A percentile compares a stretch with the other conserved stretches of the same genome.
Conservation (phyloP, 371 early-diverging fungal species). For the Blastocladiella emersonii region DNA sequence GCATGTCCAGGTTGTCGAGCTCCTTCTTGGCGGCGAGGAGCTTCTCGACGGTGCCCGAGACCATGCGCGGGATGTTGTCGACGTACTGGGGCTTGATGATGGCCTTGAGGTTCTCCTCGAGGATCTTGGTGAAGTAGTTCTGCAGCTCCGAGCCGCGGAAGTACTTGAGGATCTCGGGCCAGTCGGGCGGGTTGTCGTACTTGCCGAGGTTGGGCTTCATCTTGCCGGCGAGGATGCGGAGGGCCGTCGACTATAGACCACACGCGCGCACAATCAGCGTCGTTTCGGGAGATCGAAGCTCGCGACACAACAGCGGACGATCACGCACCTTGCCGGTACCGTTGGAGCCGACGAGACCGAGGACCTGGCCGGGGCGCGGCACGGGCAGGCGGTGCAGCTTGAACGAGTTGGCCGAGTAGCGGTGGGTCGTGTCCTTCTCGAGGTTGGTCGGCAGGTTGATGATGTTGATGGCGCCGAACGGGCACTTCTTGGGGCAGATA, state of each 20-base stretch:
- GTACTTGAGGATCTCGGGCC: conserved; percentile 91
- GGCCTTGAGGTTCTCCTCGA: conserved; percentile 90
- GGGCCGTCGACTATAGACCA: conserved; percentile 92
- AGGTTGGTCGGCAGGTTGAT: conserved; percentile 98
- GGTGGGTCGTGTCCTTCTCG: conserved; percentile 91
- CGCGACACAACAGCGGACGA: too few relatives aligned
- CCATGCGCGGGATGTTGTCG: conserved; percentile 83
- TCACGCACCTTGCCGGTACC: conserved; percentile 99
- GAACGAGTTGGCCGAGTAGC: conserved; percentile 97
- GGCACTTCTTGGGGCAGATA: conserved; percentile 98
- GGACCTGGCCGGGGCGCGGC: conserved; percentile 94
- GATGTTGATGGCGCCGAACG: conserved; percentile 96
- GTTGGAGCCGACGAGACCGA: conserved; percentile 98
- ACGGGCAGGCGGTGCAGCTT: conserved; percentile 98
- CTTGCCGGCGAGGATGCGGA: conserved; percentile 94
- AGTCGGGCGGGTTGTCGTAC: conserved; percentile 81
- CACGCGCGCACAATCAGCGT: too few relatives aligned
- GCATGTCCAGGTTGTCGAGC: conserved; percentile 51
- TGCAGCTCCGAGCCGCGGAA: conserved; percentile 99
- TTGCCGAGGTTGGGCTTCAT: conserved; percentile 97
- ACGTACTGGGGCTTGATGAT: conserved; percentile 98
- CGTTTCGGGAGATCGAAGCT: too few relatives aligned
- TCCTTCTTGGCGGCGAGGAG: conserved; percentile 64
- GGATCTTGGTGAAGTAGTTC: conserved; percentile 96
- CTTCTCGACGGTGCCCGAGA: conserved; percentile 67